Conservation (phyloP, 768 basidiomycete species). For the Termitomyces sp. region DNA sequence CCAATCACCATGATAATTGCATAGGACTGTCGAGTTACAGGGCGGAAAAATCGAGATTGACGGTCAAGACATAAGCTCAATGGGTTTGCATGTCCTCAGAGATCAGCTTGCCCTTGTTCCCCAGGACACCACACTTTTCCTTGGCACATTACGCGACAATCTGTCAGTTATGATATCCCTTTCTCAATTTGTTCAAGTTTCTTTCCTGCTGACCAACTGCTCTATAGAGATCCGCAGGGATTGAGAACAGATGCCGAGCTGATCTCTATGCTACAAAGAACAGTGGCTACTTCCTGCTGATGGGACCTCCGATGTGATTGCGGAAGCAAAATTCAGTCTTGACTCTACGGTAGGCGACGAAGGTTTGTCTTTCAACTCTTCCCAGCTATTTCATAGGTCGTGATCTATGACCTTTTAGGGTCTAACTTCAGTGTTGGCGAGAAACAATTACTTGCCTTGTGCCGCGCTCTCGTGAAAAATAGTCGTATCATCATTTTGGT, state of each 20-base stretch:
- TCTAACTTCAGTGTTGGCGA: slow-evolving; percentile 66
- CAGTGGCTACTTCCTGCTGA: slow-evolving; percentile 53
- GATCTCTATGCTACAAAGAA: slow-evolving; percentile 53
- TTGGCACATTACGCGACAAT: slow-evolving; percentile 39
- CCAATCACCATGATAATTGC: not conserved
- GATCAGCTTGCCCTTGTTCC: slow-evolving; percentile 60
- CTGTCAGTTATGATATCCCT: slow-evolving; percentile 18
- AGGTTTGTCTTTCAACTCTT: slow-evolving; percentile 27
- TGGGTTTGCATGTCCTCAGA: slow-evolving; percentile 51
- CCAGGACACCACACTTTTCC: slow-evolving; percentile 51
- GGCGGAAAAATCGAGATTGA: slow-evolving; percentile 55
- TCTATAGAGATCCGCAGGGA: slow-evolving; percentile 45
- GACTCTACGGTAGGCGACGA: slow-evolving; percentile 58
- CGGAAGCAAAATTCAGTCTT: slow-evolving; percentile 65
- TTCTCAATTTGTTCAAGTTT: not conserved
- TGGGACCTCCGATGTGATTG: slow-evolving; percentile 35
- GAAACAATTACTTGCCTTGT: slow-evolving; percentile 57
- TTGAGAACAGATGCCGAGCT: slow-evolving; percentile 53
- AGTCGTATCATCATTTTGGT: slow-evolving; percentile 55
- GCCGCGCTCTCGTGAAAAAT: slow-evolving; percentile 56
- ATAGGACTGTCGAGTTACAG: slow-evolving; percentile 54
- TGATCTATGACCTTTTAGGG: slow-evolving; percentile 24
- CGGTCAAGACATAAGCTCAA: slow-evolving; percentile 38
- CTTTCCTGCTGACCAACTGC: not conserved
- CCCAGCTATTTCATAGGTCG: not conserved